Evolutionary conservation across 805 yeast genomes (phyloP), one percentile per base, ranked within the genome.

Genomic region (Ogataea wickerhamii): DNA sequence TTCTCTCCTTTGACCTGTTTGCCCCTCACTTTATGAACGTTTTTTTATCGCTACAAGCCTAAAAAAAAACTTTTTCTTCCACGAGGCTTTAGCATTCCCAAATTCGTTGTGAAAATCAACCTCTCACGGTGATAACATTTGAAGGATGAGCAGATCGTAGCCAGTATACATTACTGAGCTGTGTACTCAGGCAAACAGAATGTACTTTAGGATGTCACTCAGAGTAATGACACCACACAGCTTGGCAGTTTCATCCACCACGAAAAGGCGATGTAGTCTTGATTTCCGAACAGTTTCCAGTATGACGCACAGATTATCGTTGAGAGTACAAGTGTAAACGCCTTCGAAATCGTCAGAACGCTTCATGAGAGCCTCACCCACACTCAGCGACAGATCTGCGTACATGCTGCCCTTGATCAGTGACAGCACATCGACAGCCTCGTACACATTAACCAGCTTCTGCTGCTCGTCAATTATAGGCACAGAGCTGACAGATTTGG

Each of bases 261-360:
- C 88, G 55, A 89, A 87, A 56, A 93, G 74, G 60, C 99, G 74
- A 60, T 93, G 97, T 44, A 93, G 73, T 50, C 98, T 76, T 23
- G 95, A 81, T 51, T 88, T 84, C 53, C 97, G 76, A 43, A 93
- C 87, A 24, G 95, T 89, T 58, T 89, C 96, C 80, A 93, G 74
- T 40, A 93, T 83, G 12, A 95, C 87, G 44, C 91, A 82, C 41
- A 93, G 67, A 46, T 89, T 74, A 60, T 93, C 99, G 49, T 80
- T 74, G 48, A 80, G 71, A 0, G 97, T 87, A 64, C 98, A 93
- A 0, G 98, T 93, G 63, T 88, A 87, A 11, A 93, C 98, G 42
- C 99, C 98, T 63, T 93, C 98, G 53, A 91, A 93, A 58, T 93
- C 97, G 51, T 89, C 96, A 4, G 95, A 81, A 56, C 96, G 72